These are phyloP conservation scores for Umbilicus rupestris DNA, from an alignment of 164 flowering plant species.

Conservation along the genomic window DNA sequence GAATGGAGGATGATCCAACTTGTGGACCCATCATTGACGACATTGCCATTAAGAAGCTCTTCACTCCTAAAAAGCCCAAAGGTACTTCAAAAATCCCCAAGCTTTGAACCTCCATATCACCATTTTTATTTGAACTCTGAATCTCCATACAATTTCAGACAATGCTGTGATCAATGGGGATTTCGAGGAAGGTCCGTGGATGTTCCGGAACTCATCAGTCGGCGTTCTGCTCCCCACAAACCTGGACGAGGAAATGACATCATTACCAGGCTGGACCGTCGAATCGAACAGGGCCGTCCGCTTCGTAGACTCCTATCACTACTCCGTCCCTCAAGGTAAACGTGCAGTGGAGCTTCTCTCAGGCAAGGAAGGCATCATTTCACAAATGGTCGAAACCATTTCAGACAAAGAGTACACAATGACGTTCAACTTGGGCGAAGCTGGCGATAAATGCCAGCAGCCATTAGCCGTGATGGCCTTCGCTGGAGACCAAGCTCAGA, in stretches of 20 bases:
- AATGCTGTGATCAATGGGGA: slow-evolving; percentile 81
- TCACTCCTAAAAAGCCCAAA: slow-evolving; percentile 62
- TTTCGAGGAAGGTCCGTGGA: slow-evolving; percentile 93
- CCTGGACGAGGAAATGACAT: slow-evolving; percentile 72
- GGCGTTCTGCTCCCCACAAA: slow-evolving; percentile 94
- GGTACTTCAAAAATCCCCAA: slow-evolving; percentile 27
- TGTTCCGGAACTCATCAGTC: slow-evolving; percentile 63
- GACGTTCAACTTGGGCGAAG: slow-evolving; percentile 67
- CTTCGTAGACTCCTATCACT: slow-evolving; percentile 73
- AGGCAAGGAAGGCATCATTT: slow-evolving; percentile 93
- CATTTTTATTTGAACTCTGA: neutral
- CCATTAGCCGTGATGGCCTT: slow-evolving; percentile 89
- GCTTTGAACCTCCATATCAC: neutral
- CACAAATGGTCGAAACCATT: slow-evolving; percentile 81
- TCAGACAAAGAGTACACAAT: slow-evolving; percentile 50
- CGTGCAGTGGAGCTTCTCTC: slow-evolving; percentile 82
- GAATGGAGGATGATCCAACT: slow-evolving; percentile 95
- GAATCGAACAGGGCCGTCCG: slow-evolving; percentile 92
- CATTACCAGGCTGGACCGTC: slow-evolving; percentile 85
- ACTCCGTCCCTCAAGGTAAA: slow-evolving; percentile 65
- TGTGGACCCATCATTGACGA: slow-evolving; percentile 96
- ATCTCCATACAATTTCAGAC: slow-evolving; percentile 19
- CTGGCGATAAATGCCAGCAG: slow-evolving; percentile 67
- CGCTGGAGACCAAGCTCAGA: slow-evolving; percentile 87
- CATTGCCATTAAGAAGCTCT: slow-evolving; percentile 87